phyloP scores from a whole-genome alignment of 2,329 filamentous ascomycete species.

The Plectosphaerella sp. region DNA sequence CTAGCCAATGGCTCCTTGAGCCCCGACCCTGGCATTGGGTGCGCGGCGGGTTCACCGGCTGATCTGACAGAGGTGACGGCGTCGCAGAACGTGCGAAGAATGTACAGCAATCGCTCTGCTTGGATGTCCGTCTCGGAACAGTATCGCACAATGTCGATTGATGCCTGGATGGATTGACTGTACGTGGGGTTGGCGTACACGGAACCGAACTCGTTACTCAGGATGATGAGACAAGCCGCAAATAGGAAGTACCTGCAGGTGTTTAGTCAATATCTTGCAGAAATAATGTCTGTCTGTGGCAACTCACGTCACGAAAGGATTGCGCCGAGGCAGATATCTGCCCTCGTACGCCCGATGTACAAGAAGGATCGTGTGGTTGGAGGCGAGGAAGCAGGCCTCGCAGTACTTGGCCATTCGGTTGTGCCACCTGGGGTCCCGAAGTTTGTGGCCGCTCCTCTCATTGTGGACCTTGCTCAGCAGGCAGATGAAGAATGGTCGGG shows the following conservation, averaged over 20 bases:
- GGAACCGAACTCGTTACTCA: conserved; percentile 52
- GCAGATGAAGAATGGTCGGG: conserved; percentile 59
- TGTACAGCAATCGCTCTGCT: conserved; percentile 43
- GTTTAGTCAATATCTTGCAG: conserved; percentile 4
- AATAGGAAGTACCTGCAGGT: conserved; percentile 49
- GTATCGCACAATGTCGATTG: conserved; percentile 44
- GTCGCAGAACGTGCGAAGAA: conserved; percentile 43
- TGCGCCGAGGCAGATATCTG: conserved; percentile 42
- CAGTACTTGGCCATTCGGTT: conserved; percentile 25
- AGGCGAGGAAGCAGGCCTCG: conserved; percentile 45
- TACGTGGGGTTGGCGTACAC: conserved; percentile 41
- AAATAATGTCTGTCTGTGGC: not conserved
- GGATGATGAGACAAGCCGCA: conserved; percentile 46
- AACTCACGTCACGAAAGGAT: conserved; percentile 54
- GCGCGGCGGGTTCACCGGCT: not conserved
- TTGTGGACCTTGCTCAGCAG: conserved; percentile 40
- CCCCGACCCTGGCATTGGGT: not conserved
- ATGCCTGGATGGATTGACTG: conserved; percentile 30
- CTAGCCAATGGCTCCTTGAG: conserved; percentile 19
- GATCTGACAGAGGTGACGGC: conserved; percentile 23
- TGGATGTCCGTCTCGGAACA: conserved; percentile 44
- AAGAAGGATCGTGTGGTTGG: conserved; percentile 44
- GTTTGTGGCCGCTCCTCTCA: conserved; percentile 19
- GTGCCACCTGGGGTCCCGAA: conserved; percentile 11
- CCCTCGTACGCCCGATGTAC: conserved; percentile 38